Evolutionary conservation across 768 basidiomycete genomes (phyloP).

Genomic region (Pleurotus sapidus): DNA sequence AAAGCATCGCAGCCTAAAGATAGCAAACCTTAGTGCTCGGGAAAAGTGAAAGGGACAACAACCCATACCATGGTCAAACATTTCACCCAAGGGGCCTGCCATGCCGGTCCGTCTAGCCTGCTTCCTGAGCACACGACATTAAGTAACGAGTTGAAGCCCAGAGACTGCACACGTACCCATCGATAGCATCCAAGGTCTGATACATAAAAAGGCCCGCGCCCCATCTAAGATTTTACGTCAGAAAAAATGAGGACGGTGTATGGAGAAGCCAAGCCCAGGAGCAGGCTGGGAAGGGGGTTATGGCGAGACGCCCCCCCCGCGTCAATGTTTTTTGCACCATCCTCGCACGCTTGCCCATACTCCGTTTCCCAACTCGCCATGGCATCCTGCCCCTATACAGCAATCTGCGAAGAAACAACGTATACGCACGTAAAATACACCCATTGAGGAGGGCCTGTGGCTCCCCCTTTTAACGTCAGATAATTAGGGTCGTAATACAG

Average conservation of each 20-base stretch:
- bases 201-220: conserved; percentile 87
- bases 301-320: too few relatives aligned
- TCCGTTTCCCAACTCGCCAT: too few relatives aligned
- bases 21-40: too few relatives aligned
- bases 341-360: too few relatives aligned
- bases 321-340: too few relatives aligned
- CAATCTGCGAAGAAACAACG: background rate
- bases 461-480: conserved; percentile 63
- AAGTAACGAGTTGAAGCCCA: conserved; percentile 6
- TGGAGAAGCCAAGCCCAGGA: background rate
- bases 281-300: too few relatives aligned
- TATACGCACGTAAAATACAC: conserved; percentile 80
- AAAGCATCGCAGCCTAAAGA: conserved; percentile 81
- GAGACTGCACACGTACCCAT: conserved; percentile 56
- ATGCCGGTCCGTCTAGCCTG: conserved; percentile 95
- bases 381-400: too few relatives aligned
- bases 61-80: conserved; percentile 91
- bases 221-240: conserved; percentile 52
- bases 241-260: background rate
- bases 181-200: conserved; percentile 86
- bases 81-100: conserved; percentile 96
- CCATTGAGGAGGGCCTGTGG: conserved; percentile 71
- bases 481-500: conserved; percentile 82
- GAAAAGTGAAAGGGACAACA: too few relatives aligned
- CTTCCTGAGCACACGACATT: conserved; percentile 49